Base-by-base conservation (phyloP, 108 stramenopile genomes). In the Pseudonitzschia pungens region DNA sequence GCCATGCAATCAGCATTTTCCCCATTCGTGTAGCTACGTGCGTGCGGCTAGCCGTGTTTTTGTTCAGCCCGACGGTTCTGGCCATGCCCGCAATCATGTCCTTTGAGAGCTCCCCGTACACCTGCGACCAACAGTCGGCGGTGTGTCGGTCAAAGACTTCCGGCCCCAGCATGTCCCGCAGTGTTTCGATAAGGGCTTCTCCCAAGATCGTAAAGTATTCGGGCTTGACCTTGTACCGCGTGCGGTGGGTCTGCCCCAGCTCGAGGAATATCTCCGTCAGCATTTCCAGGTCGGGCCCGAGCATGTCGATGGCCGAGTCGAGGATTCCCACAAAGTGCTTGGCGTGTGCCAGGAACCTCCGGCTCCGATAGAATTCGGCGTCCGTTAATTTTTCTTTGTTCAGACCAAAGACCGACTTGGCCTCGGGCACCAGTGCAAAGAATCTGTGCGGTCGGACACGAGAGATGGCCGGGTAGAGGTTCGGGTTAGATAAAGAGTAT, bases 281-380 rank as follows among this genome's bases (percentile, higher is more conserved):
- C 60, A 82, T 52, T 44, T 82, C 76, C 24, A 70, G 69, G 58
- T 82, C 76, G 10, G 81, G 81, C 16, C 81, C 81, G 26, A 82
- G 58, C 81, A 82, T 82, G 15, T 70, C 76, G 36, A 82, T 32
- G 4, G 76, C 71, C 7, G 56, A 69, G 45, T 82, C 76, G 21
- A 82, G 56, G 64, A 71, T 65, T 4, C 64, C 68, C 21, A 80
- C 70, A 33, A 74, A 74, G 65, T 80, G 69, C 63, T 71, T 74
- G 33, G 73, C 79, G 29, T 80, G 79, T 54, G 60, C 67, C 1
- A 69, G 28, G 26, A 80, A 80, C 29, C 69, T 33, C 2, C 60
- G 62, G 24, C 74, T 65, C 40, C 72, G 72, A 28, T 45, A 50
- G 3, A 78, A 57, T 26, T 78, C 78, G 15, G 45, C 36, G 33